phyloP scores from a whole-genome alignment of 2,329 filamentous ascomycete species.

The Sporothrix brunneoviolacea region DNA sequence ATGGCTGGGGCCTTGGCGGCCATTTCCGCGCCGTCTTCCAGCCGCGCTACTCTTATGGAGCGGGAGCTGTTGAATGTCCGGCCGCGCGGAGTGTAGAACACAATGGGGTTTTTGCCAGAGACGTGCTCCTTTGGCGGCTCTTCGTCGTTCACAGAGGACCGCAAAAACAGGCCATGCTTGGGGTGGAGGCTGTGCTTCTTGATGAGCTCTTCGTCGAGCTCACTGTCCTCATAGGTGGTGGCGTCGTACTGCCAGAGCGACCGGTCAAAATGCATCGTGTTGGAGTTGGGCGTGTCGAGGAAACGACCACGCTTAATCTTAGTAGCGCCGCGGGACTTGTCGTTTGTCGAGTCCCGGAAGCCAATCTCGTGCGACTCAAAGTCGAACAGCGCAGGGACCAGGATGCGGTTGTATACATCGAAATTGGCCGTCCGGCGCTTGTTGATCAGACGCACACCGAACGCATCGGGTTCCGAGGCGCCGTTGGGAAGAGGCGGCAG shows the following conservation, averaged over 20 bases:
- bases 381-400: slow-evolving; percentile 42
- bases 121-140: slow-evolving; percentile 35
- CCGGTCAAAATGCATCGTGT: slow-evolving; percentile 48
- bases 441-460: slow-evolving; percentile 43
- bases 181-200: slow-evolving; percentile 46
- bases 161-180: slow-evolving; percentile 45
- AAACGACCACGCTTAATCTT: slow-evolving; percentile 47
- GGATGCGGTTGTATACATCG: slow-evolving; percentile 45
- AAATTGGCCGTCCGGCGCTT: slow-evolving; percentile 31
- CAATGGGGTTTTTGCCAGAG: slow-evolving; percentile 41
- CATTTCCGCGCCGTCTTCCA: slow-evolving; percentile 17
- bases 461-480: slow-evolving; percentile 43
- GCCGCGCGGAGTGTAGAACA: slow-evolving; percentile 43
- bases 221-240: slow-evolving; percentile 39
- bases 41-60: slow-evolving; percentile 25
- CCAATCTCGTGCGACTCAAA: slow-evolving; percentile 51
- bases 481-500: slow-evolving; percentile 30
- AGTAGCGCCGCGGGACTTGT: slow-evolving; percentile 46
- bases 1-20: slow-evolving; percentile 18
- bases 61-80: slow-evolving; percentile 44
- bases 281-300: slow-evolving; percentile 47
- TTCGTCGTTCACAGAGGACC: slow-evolving; percentile 38
- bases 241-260: slow-evolving; percentile 48
- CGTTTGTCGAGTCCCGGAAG: slow-evolving; percentile 53
- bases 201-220: slow-evolving; percentile 45